Evolutionary conservation across 2,329 filamentous ascomycete species (phyloP).

Genomic region (Aureobasidium zeae): DNA sequence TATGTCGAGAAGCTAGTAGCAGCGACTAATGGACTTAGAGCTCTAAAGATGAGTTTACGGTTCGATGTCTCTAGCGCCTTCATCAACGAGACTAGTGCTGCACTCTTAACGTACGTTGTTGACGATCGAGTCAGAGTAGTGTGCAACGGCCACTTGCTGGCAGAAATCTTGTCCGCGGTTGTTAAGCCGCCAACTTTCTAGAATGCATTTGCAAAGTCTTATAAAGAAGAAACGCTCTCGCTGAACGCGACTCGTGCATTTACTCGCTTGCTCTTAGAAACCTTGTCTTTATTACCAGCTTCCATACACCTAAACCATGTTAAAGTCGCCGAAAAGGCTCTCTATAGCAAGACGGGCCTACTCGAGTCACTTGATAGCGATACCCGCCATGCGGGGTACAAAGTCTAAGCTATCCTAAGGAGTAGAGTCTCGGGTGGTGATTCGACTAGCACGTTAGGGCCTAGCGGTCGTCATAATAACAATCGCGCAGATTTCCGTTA

Average conservation of each 20-base stretch:
- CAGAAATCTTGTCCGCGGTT: neutral
- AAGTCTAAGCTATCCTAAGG: neutral
- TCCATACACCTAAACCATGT: neutral
- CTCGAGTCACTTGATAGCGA: neutral
- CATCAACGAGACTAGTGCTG: neutral
- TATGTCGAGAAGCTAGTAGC: neutral
- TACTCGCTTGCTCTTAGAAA: neutral
- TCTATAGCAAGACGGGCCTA: neutral
- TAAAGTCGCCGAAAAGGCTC: neutral
- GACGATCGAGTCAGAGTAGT: neutral
- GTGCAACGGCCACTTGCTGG: neutral
- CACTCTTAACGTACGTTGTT: neutral
- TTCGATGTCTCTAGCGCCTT: neutral
- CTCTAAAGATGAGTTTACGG: neutral
- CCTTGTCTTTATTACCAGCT: neutral
- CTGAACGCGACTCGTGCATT: neutral
- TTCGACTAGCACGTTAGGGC: neutral
- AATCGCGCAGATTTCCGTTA: conserved; percentile 38
- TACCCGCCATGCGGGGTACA: neutral
- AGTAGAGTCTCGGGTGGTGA: neutral
- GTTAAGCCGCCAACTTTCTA: neutral
- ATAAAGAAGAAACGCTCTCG: neutral
- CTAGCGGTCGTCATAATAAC: conserved; percentile 37
- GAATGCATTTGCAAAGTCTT: neutral
- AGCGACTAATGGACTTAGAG: neutral